A percentile compares a stretch with the other conserved stretches of the same genome.
Evolutionary conservation across 371 early-diverging fungal genomes (phyloP).

Genomic region (Mucor saturninus): DNA sequence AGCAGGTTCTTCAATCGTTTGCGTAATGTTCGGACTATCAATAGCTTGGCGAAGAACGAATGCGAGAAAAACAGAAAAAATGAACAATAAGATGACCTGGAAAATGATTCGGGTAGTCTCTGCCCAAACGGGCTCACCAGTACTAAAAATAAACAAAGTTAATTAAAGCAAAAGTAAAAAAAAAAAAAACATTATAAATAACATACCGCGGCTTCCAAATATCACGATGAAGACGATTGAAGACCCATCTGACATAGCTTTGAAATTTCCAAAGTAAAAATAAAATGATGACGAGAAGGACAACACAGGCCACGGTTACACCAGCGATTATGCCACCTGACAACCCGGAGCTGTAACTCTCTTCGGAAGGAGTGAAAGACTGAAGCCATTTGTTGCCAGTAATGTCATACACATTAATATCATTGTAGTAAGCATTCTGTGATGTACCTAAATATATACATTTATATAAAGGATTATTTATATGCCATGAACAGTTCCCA

Average conservation of each 20-base stretch:
- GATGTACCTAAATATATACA: conserved; percentile 30
- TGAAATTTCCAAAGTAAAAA: conserved; percentile 54
- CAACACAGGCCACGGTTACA: conserved; percentile 44
- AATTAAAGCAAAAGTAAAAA: not conserved
- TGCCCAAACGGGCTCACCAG: conserved; percentile 57
- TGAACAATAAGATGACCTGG: conserved; percentile 46
- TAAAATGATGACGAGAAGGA: conserved; percentile 32
- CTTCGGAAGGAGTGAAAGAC: conserved; percentile 16
- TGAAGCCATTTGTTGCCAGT: conserved; percentile 38
- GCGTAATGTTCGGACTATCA: conserved; percentile 48
- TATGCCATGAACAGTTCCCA: not conserved
- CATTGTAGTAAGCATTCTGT: conserved; percentile 44
- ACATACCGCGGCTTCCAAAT: conserved; percentile 44
- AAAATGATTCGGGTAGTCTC: conserved; percentile 48
- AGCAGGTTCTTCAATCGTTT: conserved; percentile 39
- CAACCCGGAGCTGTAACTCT: conserved; percentile 9
- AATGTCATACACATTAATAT: conserved; percentile 46
- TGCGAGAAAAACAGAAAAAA: conserved; percentile 42
- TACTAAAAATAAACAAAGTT: conserved; percentile 19
- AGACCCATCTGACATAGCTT: conserved; percentile 40
- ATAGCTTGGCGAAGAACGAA: conserved; percentile 51
- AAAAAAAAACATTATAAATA: not conserved
- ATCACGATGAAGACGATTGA: conserved; percentile 43
- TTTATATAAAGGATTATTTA: not conserved
- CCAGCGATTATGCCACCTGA: conserved; percentile 51